Base-by-base conservation (phyloP, 768 basidiomycete genomes). In the Rhizopogon salebrosus region DNA sequence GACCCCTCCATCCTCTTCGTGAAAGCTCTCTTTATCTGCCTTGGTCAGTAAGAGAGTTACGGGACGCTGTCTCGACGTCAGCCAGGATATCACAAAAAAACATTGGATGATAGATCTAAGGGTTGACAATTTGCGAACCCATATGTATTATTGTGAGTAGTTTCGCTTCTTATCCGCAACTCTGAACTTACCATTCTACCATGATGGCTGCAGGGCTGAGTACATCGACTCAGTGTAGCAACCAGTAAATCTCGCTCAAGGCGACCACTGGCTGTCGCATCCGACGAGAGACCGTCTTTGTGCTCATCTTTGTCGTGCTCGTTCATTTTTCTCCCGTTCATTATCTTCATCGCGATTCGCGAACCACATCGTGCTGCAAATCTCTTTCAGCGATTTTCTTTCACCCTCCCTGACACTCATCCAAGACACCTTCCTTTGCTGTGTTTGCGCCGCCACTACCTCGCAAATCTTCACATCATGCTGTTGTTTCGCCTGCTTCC, bases 171-270 rank as follows among this genome's bases (percentile, higher is more conserved):
- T 43, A 43, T 43, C 42, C 18, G 6, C 26, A 18, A 2, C 41
- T 9, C 16, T 41, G 23, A 41, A 11, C 11, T 43, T 11, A 29
- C 10, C n/a, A 11, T 27, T n/a, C 16, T 5, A 42, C n/a, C 9
- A 1, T 42, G n/a, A 27, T 29, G 26, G 13, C 26, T 6, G n/a
- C n/a, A 43, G 42, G 6, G 13, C 26, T 34, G 36, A 23, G 16
- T 20, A 16, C 48, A 4, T 26, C 37, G 36, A n/a, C n/a, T n/a
- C n/a, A 41, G 36, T 39, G 9, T 39, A 1, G 16, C 48, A 41
- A 38, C 6, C 24, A 49, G 48, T 34, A 49, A 49, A 34, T 10
- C 48, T 23, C 48, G 22, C 37, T 49, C 48, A 26, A 49, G 48
- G 22, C 48, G 36, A 34, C 48, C 49, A 22, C 43, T 43, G 2